A percentile compares a stretch with the other conserved stretches of the same genome.
Evolutionary conservation across 2,329 filamentous ascomycete genomes (phyloP).

Genomic region (Aureobasidium sp.): DNA sequence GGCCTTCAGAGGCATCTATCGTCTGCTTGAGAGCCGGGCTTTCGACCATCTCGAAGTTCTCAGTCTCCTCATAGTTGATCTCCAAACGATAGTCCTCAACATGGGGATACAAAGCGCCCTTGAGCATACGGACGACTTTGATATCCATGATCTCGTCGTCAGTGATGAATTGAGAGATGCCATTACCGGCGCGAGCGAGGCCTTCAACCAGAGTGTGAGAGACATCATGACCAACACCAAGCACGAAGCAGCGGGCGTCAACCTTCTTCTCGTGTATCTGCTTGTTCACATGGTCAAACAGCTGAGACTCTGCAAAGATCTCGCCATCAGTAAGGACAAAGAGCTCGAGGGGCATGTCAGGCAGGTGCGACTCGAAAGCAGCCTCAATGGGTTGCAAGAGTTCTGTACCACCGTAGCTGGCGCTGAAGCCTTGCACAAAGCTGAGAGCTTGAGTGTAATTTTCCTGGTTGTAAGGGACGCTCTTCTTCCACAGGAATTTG

Average conservation of each 20-base stretch:
- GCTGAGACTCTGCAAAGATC: slow-evolving; percentile 42
- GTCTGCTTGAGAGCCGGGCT: slow-evolving; percentile 23
- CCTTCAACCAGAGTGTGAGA: slow-evolving; percentile 54
- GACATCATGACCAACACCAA: slow-evolving; percentile 49
- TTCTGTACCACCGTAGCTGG: slow-evolving; percentile 49
- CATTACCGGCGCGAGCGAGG: slow-evolving; percentile 51
- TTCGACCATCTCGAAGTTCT: slow-evolving; percentile 59
- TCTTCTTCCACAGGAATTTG: slow-evolving; percentile 43
- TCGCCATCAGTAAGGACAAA: slow-evolving; percentile 52
- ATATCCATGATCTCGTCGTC: slow-evolving; percentile 59
- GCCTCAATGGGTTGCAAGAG: slow-evolving; percentile 43
- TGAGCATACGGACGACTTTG: slow-evolving; percentile 68
- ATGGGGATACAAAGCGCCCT: slow-evolving; percentile 60
- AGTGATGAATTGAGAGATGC: slow-evolving; percentile 54
- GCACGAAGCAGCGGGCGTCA: slow-evolving; percentile 48
- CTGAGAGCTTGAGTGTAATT: slow-evolving; percentile 38
- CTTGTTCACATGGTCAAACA: slow-evolving; percentile 44
- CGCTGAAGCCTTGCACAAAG: slow-evolving; percentile 37
- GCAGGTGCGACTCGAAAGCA: slow-evolving; percentile 40
- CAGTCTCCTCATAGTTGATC: slow-evolving; percentile 47
- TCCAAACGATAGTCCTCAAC: slow-evolving; percentile 57
- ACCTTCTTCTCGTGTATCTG: slow-evolving; percentile 34
- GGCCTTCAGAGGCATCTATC: neutral
- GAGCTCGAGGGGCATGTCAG: slow-evolving; percentile 44
- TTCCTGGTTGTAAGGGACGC: slow-evolving; percentile 39